phyloP scores from a whole-genome alignment of 768 basidiomycete genomes.

The Chalciporus pseudorubinellus region DNA sequence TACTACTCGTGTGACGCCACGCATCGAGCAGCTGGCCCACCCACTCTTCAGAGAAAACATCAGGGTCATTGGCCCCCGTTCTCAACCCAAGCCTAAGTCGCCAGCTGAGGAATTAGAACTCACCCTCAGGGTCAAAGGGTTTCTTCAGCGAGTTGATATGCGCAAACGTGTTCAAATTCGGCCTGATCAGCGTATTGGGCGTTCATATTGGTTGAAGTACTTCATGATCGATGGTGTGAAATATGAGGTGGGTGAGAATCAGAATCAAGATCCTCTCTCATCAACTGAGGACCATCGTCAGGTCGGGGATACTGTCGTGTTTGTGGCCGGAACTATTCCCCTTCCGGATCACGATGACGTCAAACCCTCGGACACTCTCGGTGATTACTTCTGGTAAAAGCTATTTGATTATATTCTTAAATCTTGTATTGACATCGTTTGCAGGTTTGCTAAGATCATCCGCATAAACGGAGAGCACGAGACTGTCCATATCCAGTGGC shows the following conservation, averaged over 20 bases:
- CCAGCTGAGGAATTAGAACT: slow-evolving; percentile 17
- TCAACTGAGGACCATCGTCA: slow-evolving; percentile 25
- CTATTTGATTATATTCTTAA: neutral
- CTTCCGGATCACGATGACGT: slow-evolving; percentile 38
- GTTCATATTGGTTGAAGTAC: slow-evolving; percentile 37
- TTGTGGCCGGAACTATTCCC: slow-evolving; percentile 39
- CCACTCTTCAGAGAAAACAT: slow-evolving; percentile 56
- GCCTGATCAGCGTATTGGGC: slow-evolving; percentile 34
- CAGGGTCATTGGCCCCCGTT: slow-evolving; percentile 49
- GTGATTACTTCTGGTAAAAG: slow-evolving; percentile 63
- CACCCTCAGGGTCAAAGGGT: slow-evolving; percentile 15
- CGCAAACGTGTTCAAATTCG: slow-evolving; percentile 19
- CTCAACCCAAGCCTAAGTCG: slow-evolving; percentile 11
- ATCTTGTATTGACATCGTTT: neutral
- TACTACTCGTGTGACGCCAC: slow-evolving; percentile 61
- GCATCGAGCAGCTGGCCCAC: slow-evolving; percentile 49
- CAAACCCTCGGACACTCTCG: slow-evolving; percentile 40
- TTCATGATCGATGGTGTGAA: slow-evolving; percentile 42
- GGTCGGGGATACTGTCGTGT: slow-evolving; percentile 63
- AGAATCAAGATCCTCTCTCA: no score
- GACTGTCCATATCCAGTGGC: slow-evolving; percentile 68
- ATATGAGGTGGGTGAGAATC: slow-evolving; percentile 40
- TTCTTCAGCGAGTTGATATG: slow-evolving; percentile 18
- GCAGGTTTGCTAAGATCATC: slow-evolving; percentile 69
- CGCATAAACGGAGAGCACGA: slow-evolving; percentile 45